phyloP scores from a whole-genome alignment of 352 stramenopile genomes.

The Vaucheria bursata region DNA sequence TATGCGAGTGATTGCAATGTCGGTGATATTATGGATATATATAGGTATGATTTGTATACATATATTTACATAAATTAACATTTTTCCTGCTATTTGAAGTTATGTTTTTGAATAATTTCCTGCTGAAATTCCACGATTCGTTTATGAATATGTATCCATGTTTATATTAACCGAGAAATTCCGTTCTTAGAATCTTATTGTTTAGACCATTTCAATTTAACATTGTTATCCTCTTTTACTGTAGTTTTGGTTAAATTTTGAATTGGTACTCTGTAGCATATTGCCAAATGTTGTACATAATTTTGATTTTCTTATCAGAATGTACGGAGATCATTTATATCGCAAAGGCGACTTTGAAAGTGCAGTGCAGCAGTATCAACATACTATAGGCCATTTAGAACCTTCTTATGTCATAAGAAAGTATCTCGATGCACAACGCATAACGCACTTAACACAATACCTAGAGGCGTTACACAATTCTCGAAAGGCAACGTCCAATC shows the following conservation, averaged over 20 bases:
- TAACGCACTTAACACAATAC: conserved; percentile 90
- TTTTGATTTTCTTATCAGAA: conserved; percentile 55
- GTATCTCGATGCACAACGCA: conserved; percentile 92
- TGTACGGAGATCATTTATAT: conserved; percentile 96
- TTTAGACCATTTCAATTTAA: too few species aligned
- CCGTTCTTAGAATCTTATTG: too few species aligned
- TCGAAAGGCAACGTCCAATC: conserved; percentile 71
- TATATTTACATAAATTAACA: conserved; percentile 1
- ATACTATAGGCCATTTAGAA: conserved; percentile 91
- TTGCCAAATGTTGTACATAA: too few species aligned
- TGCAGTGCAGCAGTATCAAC: conserved; percentile 90
- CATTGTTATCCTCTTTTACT: too few species aligned
- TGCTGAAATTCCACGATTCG: too few species aligned
- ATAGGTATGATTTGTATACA: conserved; percentile 37
- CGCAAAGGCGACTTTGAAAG: conserved; percentile 88
- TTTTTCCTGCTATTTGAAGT: too few species aligned
- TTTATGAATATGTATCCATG: too few species aligned
- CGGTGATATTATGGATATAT: conserved; percentile 89
- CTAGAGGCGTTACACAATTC: conserved; percentile 77
- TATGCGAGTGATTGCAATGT: conserved; percentile 80
- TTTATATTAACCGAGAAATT: too few species aligned
- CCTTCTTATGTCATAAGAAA: conserved; percentile 93
- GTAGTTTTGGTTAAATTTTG: too few species aligned
- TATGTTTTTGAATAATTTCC: too few species aligned
- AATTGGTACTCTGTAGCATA: too few species aligned